These are phyloP conservation scores for Cryoendolithus antarcticus DNA, from an alignment of 2,329 filamentous ascomycete genomes.

Conservation along the genomic window DNA sequence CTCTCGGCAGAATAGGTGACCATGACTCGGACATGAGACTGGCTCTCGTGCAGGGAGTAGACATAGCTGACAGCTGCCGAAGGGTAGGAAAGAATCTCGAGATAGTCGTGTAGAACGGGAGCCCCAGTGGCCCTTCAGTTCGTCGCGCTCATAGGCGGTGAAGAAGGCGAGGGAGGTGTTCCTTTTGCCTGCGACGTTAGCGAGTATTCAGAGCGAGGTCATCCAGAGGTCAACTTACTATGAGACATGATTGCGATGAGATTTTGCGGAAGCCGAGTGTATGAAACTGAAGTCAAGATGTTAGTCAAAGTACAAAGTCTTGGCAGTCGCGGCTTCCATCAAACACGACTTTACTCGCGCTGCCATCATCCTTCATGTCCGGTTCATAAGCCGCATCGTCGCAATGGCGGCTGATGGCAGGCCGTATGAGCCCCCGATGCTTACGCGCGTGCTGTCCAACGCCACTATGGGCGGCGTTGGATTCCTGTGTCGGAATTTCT, in stretches of 20 bases:
- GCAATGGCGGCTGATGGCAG: slow-evolving; percentile 24
- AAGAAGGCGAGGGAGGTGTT: slow-evolving; percentile 91
- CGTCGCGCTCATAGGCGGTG: slow-evolving; percentile 76
- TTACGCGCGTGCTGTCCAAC: slow-evolving; percentile 64
- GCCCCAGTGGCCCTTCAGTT: slow-evolving; percentile 73
- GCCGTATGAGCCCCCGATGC: slow-evolving; percentile 44
- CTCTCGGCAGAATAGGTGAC: slow-evolving; percentile 90
- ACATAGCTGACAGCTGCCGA: slow-evolving; percentile 79
- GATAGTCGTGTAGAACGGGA: slow-evolving; percentile 70
- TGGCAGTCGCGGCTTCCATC: not conserved
- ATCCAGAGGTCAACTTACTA: slow-evolving; percentile 9
- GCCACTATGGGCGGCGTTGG: slow-evolving; percentile 63
- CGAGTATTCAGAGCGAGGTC: not conserved
- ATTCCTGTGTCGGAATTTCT: slow-evolving; percentile 58
- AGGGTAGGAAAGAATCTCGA: slow-evolving; percentile 84
- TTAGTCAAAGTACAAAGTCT: not conserved
- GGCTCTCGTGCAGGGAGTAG: slow-evolving; percentile 70
- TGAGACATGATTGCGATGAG: slow-evolving; percentile 17
- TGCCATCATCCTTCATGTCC: too few relatives aligned
- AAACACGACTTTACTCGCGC: not conserved
- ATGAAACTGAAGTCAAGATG: too few relatives aligned
- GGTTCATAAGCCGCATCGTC: not conserved
- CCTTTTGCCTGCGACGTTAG: slow-evolving; percentile 45
- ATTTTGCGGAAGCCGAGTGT: too few relatives aligned
- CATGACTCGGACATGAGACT: slow-evolving; percentile 62